Evolutionary conservation across 2,329 filamentous ascomycete species (phyloP).

Genomic region (Diaporthe destruens): DNA sequence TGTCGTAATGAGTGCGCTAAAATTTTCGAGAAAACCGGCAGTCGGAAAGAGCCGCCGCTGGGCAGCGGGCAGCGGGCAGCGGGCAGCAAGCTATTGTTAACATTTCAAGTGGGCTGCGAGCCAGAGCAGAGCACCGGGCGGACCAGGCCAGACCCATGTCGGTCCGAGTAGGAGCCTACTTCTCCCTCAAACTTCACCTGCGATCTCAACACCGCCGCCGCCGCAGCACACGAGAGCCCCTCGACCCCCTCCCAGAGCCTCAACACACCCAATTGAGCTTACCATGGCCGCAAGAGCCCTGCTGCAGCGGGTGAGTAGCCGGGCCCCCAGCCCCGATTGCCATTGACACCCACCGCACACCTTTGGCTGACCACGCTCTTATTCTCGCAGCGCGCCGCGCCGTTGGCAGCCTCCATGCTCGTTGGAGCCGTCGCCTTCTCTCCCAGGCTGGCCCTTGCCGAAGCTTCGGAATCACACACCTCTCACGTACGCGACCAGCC

Average conservation of each 20-base stretch:
- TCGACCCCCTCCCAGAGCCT: slow-evolving; percentile 8
- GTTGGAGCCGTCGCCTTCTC: slow-evolving; percentile 62
- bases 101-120: neutral
- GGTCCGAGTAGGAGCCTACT: slow-evolving; percentile 15
- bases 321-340: slow-evolving; percentile 33
- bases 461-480: slow-evolving; percentile 55
- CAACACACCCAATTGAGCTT: slow-evolving; percentile 59
- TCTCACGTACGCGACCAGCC: slow-evolving; percentile 29
- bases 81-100: neutral
- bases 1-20: slow-evolving; percentile 25
- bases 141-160: slow-evolving; percentile 24
- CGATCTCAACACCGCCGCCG: slow-evolving; percentile 33
- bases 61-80: slow-evolving; percentile 2
- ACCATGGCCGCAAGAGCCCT: slow-evolving; percentile 72
- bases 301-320: slow-evolving; percentile 64
- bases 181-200: slow-evolving; percentile 20
- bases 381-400: slow-evolving; percentile 62
- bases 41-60: slow-evolving; percentile 43
- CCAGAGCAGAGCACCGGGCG: slow-evolving; percentile 14
- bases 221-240: slow-evolving; percentile 30
- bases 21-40: slow-evolving; percentile 39
- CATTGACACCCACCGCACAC: slow-evolving; percentile 37
- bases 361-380: slow-evolving; percentile 47
- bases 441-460: slow-evolving; percentile 64
- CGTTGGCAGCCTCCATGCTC: slow-evolving; percentile 65